A percentile compares a stretch with the other conserved stretches of the same genome.
Evolutionary conservation across 345 rosid genomes (phyloP).

Genomic region (Eucalyptus virginea): DNA sequence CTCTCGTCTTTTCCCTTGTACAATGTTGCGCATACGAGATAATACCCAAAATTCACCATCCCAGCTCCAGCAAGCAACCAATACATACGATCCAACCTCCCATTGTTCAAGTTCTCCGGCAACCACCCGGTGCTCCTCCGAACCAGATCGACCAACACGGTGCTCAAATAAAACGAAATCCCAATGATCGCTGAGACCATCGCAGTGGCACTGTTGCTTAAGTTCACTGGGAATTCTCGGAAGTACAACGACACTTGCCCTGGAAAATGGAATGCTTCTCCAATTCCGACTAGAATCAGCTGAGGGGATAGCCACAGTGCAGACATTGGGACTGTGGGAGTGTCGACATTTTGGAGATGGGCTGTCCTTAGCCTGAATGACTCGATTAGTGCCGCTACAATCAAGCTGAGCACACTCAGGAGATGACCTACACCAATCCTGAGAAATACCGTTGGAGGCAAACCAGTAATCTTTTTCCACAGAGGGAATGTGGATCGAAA

Average conservation of each 20-base stretch:
- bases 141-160: neutral
- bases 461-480: conserved; percentile 13
- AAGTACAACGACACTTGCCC: neutral
- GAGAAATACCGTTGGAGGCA: conserved; percentile 5
- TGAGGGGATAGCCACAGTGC: conserved; percentile 41
- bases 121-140: conserved; percentile 22
- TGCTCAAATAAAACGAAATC: neutral
- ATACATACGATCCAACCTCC: conserved; percentile 34
- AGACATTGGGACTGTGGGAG: conserved; percentile 12
- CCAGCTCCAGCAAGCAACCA: conserved; percentile 27
- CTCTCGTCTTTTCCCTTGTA: neutral
- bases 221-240: conserved; percentile 5
- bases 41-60: conserved; percentile 27
- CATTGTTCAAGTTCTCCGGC: conserved; percentile 33
- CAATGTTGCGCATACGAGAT: conserved; percentile 13
- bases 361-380: conserved; percentile 13
- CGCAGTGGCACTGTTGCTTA: conserved; percentile 4
- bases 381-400: conserved; percentile 9
- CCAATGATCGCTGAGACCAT: conserved; percentile 1
- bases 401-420: neutral
- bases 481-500: conserved; percentile 6
- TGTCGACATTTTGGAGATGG: neutral
- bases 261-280: conserved; percentile 12
- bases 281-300: conserved; percentile 24
- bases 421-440: conserved; percentile 19